Evolutionary conservation across 352 stramenopile species (phyloP).

Genomic region (Globisporangium sylvaticum): DNA sequence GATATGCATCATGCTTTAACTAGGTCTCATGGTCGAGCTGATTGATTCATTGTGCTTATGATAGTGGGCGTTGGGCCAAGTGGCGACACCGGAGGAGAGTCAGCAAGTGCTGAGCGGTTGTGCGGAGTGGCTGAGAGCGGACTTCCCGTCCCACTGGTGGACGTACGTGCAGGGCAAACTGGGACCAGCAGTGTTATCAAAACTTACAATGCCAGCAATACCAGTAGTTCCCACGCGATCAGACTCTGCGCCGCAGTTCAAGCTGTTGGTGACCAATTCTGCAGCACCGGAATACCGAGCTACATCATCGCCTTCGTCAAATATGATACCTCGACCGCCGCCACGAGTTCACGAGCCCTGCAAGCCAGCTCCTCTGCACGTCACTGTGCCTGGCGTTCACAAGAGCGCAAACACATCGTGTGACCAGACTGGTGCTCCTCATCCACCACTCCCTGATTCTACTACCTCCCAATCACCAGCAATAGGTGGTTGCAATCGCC

Average conservation of each 20-base stretch:
- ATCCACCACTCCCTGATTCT: neutral
- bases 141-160: conserved; percentile 57
- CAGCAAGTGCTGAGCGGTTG: conserved; percentile 27
- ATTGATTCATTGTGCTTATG: neutral
- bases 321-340: conserved; percentile 9
- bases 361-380: conserved; percentile 3
- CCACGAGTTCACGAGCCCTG: neutral
- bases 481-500: conserved; percentile 34
- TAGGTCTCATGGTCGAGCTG: neutral
- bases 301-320: neutral
- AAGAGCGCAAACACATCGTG: neutral
- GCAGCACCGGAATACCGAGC: neutral
- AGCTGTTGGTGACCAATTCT: neutral
- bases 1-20: neutral
- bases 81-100: conserved; percentile 28
- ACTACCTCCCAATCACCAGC: neutral
- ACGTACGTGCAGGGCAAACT: conserved; percentile 23
- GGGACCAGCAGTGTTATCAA: neutral
- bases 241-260: conserved; percentile 9
- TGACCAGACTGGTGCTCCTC: neutral
- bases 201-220: conserved; percentile 8
- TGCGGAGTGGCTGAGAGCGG: conserved; percentile 34
- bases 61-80: conserved; percentile 52
- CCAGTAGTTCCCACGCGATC: conserved; percentile 1
- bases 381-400: neutral